These are phyloP conservation scores for Pseudonitzschia multiseries DNA, from an alignment of 108 stramenopile genomes.

Conservation along the genomic window DNA sequence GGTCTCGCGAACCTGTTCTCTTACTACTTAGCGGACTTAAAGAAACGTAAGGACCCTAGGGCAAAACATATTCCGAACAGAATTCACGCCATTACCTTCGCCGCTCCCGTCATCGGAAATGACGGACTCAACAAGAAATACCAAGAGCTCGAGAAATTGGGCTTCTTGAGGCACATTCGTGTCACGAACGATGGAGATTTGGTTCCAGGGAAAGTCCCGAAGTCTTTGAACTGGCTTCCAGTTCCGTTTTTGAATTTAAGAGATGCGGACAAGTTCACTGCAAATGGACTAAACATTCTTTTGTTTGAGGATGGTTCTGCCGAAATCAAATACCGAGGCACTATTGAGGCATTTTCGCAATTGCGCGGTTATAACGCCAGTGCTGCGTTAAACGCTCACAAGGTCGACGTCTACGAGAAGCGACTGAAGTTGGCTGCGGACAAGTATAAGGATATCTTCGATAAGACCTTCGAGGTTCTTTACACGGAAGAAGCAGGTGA, in stretches of 20 bases:
- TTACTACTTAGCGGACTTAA: conserved; percentile 50
- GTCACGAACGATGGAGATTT: conserved; percentile 48
- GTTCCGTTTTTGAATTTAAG: neutral
- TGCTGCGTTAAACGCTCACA: neutral
- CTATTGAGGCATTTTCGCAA: too few relatives aligned
- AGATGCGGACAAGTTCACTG: neutral
- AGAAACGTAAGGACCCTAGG: conserved; percentile 5
- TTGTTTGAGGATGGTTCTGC: too few relatives aligned
- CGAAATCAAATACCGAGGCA: too few relatives aligned
- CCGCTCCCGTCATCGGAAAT: conserved; percentile 48
- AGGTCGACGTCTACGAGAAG: neutral
- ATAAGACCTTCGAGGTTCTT: neutral
- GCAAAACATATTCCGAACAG: conserved; percentile 38
- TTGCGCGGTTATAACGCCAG: too few relatives aligned
- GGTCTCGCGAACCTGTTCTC: conserved; percentile 54
- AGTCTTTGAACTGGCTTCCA: neutral
- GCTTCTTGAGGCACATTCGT: conserved; percentile 50
- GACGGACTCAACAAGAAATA: neutral
- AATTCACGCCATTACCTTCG: conserved; percentile 62
- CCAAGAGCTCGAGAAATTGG: conserved; percentile 41
- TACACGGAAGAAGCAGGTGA: neutral
- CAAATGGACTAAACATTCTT: neutral
- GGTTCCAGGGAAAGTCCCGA: conserved; percentile 3
- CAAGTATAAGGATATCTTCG: neutral
- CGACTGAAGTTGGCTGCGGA: neutral